A percentile compares a stretch with the other conserved stretches of the same genome.
These are phyloP conservation scores for Populus deltoides DNA, from an alignment of 345 rosid genomes.

Conservation along the genomic window DNA sequence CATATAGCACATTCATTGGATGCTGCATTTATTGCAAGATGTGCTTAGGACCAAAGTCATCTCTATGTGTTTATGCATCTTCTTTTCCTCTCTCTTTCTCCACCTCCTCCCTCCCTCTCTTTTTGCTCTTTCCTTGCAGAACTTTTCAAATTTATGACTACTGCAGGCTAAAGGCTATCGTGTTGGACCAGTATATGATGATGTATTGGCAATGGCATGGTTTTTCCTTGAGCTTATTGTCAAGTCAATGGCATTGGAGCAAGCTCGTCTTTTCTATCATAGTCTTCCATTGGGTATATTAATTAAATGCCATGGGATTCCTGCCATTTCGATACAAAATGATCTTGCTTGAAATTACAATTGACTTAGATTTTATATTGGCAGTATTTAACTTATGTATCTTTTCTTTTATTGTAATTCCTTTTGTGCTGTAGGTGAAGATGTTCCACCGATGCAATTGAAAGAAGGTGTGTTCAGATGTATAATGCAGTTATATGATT, in stretches of 20 bases:
- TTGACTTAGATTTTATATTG: too few relatives aligned
- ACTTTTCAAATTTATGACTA: conserved; percentile 3
- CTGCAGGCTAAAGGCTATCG: conserved; percentile 98
- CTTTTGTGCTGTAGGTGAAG: conserved; percentile 62
- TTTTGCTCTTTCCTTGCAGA: background rate
- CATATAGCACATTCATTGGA: too few relatives aligned
- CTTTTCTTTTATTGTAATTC: background rate
- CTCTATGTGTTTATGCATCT: background rate
- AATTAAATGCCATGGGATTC: background rate
- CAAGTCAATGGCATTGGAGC: conserved; percentile 98
- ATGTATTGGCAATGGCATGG: conserved; percentile 99
- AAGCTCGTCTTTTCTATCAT: conserved; percentile 80
- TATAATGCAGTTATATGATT: conserved; percentile 85
- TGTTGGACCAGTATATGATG: conserved; percentile 99
- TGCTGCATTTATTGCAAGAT: too few relatives aligned
- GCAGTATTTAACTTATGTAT: background rate
- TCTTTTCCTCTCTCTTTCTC: background rate
- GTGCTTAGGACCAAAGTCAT: background rate
- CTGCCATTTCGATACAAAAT: background rate
- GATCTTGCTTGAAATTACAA: background rate
- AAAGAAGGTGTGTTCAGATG: conserved; percentile 94
- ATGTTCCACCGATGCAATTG: conserved; percentile 95
- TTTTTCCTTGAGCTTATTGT: conserved; percentile 97
- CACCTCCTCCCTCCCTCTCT: background rate
- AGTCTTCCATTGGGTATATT: conserved; percentile 79